Evolutionary conservation across 164 flowering plant genomes (phyloP), one percentile per base, ranked within the genome.

Genomic region (Chimonanthus praecox): DNA sequence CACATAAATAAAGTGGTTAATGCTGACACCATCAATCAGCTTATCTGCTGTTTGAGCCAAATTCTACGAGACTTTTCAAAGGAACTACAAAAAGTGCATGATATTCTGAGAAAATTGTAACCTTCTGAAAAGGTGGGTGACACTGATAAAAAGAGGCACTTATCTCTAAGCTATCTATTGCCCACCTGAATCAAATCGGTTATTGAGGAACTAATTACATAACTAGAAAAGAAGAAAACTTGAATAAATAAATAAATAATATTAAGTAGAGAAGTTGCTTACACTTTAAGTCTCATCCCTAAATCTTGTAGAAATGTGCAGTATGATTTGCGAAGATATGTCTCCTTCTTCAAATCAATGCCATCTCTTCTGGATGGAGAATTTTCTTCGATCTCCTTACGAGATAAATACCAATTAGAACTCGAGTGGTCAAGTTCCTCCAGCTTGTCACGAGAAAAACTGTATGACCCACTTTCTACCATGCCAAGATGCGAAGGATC

Each of bases 211-310:
- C 16, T 54, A n/a, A 13, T 11, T 54, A n/a, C 60, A 54, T 54
- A 11, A 54, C 11, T 11, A 54, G 4, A 54, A 54, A 13, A 54
- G 13, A 51, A 10, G 60, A 5, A 13, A 54, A 54, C 16, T 11
- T 54, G 60, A 13, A 54, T 5, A 33, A 33, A 33, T 33, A 33
- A 33, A 33, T 33, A 33, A 33, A 33, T 33, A 33, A 33, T 33
- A 33, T 33, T 33, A 33, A 54, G 3, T 43, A 9, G 9, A 68
- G 60, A 70, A 45, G 49, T 47, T 79, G 79, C 95, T 86, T 77
- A 90, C 95, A 90, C 95, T 90, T 89, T 89, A 47, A 90, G 86
- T 66, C 89, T 77, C 90, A 90, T 90, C 71, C 92, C 95, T 63
- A 90, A 76, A 81, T 90, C 95, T 72, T 90, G 95, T 64, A 90